Conservation (phyloP, 768 basidiomycete genomes). For the Rhizopogon vesiculosus region DNA sequence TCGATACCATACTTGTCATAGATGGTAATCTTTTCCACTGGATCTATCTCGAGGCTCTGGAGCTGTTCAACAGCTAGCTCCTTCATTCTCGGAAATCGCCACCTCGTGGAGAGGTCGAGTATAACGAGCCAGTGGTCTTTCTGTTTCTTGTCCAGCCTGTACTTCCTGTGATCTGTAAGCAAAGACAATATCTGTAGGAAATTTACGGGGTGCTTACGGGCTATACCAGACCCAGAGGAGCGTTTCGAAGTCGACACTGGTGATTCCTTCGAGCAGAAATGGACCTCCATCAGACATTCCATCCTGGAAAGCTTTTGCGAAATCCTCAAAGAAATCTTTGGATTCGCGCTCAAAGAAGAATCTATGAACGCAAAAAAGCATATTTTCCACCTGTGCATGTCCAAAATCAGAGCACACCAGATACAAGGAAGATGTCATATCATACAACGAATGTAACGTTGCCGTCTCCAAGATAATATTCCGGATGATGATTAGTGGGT, state of each 20-base stretch:
- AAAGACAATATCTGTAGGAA: not conserved
- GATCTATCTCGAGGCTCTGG: conserved; percentile 38
- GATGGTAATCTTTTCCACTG: conserved; percentile 49
- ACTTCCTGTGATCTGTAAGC: not conserved
- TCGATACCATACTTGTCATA: conserved; percentile 56
- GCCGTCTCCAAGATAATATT: conserved; percentile 51
- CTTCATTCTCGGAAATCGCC: conserved; percentile 50
- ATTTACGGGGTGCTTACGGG: conserved; percentile 29
- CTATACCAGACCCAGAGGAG: conserved; percentile 58
- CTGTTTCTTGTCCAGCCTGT: conserved; percentile 47
- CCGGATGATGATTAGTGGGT: conserved; percentile 7
- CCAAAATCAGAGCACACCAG: not conserved
- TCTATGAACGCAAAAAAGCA: conserved; percentile 28
- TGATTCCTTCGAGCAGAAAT: conserved; percentile 19
- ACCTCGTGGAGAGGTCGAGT: conserved; percentile 47
- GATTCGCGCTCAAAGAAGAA: conserved; percentile 35
- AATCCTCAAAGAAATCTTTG: conserved; percentile 18
- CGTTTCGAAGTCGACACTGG: conserved; percentile 34
- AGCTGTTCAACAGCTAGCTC: conserved; percentile 51
- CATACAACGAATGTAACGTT: conserved; percentile 52
- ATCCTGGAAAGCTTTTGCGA: conserved; percentile 9
- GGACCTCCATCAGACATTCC: not conserved
- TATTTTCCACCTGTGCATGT: conserved; percentile 27
- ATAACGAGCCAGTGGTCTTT: conserved; percentile 52
- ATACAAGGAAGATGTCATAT: not conserved